Evolutionary conservation across 176 grass and related monocot genomes (phyloP), one percentile per base, ranked within the genome.

Genomic region (Olyra latifolia): DNA sequence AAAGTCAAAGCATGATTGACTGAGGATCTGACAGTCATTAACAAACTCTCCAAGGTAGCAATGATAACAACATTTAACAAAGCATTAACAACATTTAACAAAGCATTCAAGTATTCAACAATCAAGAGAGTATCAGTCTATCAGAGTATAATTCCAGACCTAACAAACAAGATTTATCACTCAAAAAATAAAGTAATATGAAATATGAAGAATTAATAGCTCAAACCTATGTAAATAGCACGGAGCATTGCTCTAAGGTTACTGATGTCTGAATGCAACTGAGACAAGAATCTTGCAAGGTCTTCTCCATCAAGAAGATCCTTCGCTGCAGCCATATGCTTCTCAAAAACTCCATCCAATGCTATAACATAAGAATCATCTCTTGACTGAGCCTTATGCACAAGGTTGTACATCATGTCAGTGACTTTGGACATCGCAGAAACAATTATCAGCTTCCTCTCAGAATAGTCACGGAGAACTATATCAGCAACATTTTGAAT

Each of bases 391-490:
- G 95, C 95, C 66, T 98, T 98, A 71, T 90, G 85, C 58, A 98
- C 88, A 64, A 98, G 88, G 76, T 74, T 88, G 78, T 93, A 95
- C 92, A 98, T 95, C 90, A 95, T 93, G 80, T 98, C 89, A n/a
- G 95, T 98, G 63, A 98, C 95, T 79, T 93, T 95, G 45, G 95
- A 98, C 92, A 98, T 98, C 75, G 95, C 95, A 70, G 95, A 98
- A 80, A 98, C 95, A 75, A 98, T 91, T 59, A 98, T 74, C 53
- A 98, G 74, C 80, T 98, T 98, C 67, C 88, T 90, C 78, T 95
- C 90, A 29, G 95, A 98, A 80, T 90, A 82, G 88, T 95, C 95
- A 50, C 66, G 76, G 56, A 94, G 76, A 72, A 92, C 56, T 82
- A 98, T 91, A 76, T 95, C 85, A 58, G 95, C 95, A 65, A 95